Base-by-base conservation (phyloP, 2,329 filamentous ascomycete species). In the Trichoderma gracile region DNA sequence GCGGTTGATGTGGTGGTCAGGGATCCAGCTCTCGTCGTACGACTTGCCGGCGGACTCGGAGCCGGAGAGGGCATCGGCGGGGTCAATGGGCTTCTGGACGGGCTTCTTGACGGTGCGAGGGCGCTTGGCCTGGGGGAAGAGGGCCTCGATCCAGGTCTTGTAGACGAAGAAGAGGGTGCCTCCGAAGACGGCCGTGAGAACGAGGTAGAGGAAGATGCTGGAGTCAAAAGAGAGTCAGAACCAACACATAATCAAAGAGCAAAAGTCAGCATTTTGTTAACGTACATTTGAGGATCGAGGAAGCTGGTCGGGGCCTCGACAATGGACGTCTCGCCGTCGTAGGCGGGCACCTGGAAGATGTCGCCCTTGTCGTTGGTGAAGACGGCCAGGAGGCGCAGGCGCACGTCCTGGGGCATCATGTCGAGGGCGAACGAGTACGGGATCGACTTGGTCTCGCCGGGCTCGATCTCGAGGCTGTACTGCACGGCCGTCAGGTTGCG, bases 151-250 rank as follows among this genome's bases (percentile, higher is more conserved):
- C 93, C 94, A 98, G 73, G 94, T 96, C 82, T 90, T 95, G 86
- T 99, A 99, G 81, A 97, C 92, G 79, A 97, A 97, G 87, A 94
- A 97, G 76, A 90, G 86, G 61, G 89, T 92, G 67, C 90, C 93
- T 69, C 80, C 87, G 76, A 96, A 96, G 68, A 84, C 86, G 67
- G 84, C 88, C 61, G 89, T 82, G 71, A 99, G 90, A 82, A 98
- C 89, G 76, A 97, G 84, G 83, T 98, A 98, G 68, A 99, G 88
- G 88, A 99, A 99, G 81, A 98, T 92, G 76, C 95, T 98, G n/a
- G 9, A 15, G 63, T 38, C 12, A 15, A 30, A 2, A 10, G 3
- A 0, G 23, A 27, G 27, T 53, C 17, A 45, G 49, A 14, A 2
- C 10, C 33, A 6, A 60, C 8, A 0, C 4, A 40, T 25, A 30